Percentiles rank a stretch among this genome's conserved stretches.
Conservation (phyloP, 805 yeast genomes). For the Yarrowia phangngaensis region DNA sequence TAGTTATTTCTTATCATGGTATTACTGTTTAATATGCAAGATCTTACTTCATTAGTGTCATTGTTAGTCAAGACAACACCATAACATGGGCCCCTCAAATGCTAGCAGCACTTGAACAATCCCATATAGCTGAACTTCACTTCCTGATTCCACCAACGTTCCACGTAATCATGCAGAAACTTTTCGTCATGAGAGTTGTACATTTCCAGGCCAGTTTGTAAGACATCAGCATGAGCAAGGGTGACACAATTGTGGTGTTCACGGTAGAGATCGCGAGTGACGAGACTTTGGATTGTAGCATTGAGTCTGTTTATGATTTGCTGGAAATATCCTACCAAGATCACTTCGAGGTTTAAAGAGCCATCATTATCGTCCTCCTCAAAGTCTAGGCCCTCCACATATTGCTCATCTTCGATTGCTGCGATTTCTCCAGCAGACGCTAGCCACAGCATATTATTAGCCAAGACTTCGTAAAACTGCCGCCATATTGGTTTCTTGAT, state of each 20-base stretch:
- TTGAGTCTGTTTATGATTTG: slow-evolving; percentile 12
- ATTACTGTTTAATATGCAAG: background rate
- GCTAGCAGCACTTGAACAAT: slow-evolving; percentile 12
- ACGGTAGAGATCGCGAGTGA: slow-evolving; percentile 17
- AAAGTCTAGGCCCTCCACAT: slow-evolving; percentile 16
- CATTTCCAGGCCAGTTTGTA: slow-evolving; percentile 25
- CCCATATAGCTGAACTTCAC: slow-evolving; percentile 12
- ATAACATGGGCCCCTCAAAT: background rate
- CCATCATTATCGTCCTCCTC: slow-evolving; percentile 12
- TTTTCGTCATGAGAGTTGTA: slow-evolving; percentile 22
- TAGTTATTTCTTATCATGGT: background rate
- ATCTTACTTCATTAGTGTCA: background rate
- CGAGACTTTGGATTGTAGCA: slow-evolving; percentile 12
- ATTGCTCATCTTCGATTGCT: slow-evolving; percentile 22
- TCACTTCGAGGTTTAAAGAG: slow-evolving; percentile 10
- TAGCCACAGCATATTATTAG: slow-evolving; percentile 21
- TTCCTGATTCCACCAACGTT: slow-evolving; percentile 17
- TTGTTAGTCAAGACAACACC: background rate
- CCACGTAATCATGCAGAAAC: slow-evolving; percentile 20
- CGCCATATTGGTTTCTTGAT: slow-evolving; percentile 12
- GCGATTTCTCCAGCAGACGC: slow-evolving; percentile 24
- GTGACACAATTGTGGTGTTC: slow-evolving; percentile 15
- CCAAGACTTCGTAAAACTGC: slow-evolving; percentile 22
- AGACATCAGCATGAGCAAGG: slow-evolving; percentile 16
- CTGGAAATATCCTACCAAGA: slow-evolving; percentile 21